These are phyloP conservation scores for Cladosporium halotolerans DNA, from an alignment of 2,329 filamentous ascomycete species.

Conservation along the genomic window DNA sequence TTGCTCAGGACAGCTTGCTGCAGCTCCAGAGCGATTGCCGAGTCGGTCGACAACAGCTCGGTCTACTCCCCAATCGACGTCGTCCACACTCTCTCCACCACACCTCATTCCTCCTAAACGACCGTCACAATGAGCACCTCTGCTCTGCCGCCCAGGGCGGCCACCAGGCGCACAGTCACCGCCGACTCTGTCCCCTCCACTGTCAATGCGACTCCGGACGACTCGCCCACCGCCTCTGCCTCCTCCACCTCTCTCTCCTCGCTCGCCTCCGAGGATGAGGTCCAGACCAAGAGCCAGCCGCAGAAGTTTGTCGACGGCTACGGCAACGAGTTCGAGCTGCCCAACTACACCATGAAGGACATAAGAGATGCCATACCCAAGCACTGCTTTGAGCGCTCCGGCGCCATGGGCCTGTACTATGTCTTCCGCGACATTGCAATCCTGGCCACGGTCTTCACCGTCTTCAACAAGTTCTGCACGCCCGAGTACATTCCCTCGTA, in stretches of 20 bases:
- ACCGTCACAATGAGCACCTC: slow-evolving; percentile 43
- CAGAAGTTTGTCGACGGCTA: slow-evolving; percentile 76
- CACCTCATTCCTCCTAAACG: neutral
- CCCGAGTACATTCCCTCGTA: slow-evolving; percentile 72
- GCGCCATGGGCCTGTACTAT: slow-evolving; percentile 67
- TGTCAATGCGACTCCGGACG: slow-evolving; percentile 49
- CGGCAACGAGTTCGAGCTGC: slow-evolving; percentile 88
- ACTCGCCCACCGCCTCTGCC: slow-evolving; percentile 57
- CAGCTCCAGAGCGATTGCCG: neutral
- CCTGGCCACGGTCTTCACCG: slow-evolving; percentile 70
- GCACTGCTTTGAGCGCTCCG: slow-evolving; percentile 92
- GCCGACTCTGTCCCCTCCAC: slow-evolving; percentile 49
- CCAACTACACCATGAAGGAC: slow-evolving; percentile 95
- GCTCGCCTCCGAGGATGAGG: slow-evolving; percentile 60
- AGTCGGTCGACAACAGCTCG: neutral
- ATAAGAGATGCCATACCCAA: slow-evolving; percentile 95
- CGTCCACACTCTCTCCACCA: neutral
- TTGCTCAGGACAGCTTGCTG: neutral
- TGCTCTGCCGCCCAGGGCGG: slow-evolving; percentile 44
- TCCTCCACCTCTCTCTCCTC: slow-evolving; percentile 93
- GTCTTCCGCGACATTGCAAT: slow-evolving; percentile 73
- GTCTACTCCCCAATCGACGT: neutral
- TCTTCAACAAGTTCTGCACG: slow-evolving; percentile 86
- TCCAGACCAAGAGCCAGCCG: slow-evolving; percentile 49
- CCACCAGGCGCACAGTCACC: slow-evolving; percentile 41